Evolutionary conservation across 2,329 filamentous ascomycete species (phyloP).

Genomic region (Claviceps arundinis): DNA sequence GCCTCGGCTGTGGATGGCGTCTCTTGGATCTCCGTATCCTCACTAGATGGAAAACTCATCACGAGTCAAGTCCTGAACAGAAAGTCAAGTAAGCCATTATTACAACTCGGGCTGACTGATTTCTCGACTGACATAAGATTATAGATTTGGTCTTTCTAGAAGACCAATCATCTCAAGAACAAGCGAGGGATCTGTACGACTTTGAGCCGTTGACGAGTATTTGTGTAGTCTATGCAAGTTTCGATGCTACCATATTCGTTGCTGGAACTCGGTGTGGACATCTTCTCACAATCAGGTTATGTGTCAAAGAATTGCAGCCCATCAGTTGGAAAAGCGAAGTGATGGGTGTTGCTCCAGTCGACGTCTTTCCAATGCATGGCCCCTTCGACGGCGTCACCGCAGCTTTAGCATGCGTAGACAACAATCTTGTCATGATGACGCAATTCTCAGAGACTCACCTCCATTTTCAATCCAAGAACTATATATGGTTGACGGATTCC

Average conservation of each 20-base stretch:
- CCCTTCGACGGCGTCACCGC: constrained; percentile 14
- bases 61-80: constrained; percentile 6
- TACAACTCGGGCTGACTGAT: not conserved
- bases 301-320: constrained; percentile 9
- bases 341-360: constrained; percentile 23
- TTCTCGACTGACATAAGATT: not conserved
- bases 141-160: not conserved
- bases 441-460: constrained; percentile 17
- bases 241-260: constrained; percentile 20
- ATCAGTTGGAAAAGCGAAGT: constrained; percentile 18
- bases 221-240: constrained; percentile 17
- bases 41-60: constrained; percentile 13
- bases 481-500: constrained; percentile 39
- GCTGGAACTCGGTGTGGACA: constrained; percentile 40
- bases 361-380: constrained; percentile 17
- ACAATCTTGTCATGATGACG: constrained; percentile 29
- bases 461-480: constrained; percentile 27
- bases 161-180: not conserved
- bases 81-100: not conserved
- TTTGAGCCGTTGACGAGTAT: constrained; percentile 35
- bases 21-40: constrained; percentile 22
- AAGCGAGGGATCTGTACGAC: not conserved
- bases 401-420: constrained; percentile 36
- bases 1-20: constrained; percentile 20
- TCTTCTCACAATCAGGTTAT: constrained; percentile 26